phyloP scores from a whole-genome alignment of 2,329 filamentous ascomycete species.

The Leptographium radiaticola region DNA sequence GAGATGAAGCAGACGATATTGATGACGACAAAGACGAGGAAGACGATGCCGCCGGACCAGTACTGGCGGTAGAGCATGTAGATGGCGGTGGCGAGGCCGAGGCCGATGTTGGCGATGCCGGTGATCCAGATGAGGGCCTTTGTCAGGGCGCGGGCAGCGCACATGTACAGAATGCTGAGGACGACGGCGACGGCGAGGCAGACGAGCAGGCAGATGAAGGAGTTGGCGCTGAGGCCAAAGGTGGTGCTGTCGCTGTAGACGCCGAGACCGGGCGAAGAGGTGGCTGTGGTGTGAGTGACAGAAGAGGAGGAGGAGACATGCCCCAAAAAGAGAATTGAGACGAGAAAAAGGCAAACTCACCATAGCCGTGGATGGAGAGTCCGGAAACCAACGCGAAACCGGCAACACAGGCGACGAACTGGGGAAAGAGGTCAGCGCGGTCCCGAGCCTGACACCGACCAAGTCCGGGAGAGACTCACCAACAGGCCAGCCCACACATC shows the following conservation, averaged over 20 bases:
- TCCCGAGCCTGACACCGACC: too few species aligned
- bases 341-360: conserved; percentile 1
- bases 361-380: conserved; percentile 11
- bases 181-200: conserved; percentile 60
- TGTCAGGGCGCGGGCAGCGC: conserved; percentile 61
- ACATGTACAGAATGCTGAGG: conserved; percentile 66
- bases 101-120: conserved; percentile 73
- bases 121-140: conserved; percentile 91
- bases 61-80: conserved; percentile 70
- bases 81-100: conserved; percentile 73
- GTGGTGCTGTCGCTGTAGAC: conserved; percentile 58
- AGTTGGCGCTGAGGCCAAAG: conserved; percentile 66
- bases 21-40: conserved; percentile 70
- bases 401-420: conserved; percentile 16
- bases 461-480: conserved; percentile 26
- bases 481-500: conserved; percentile 81
- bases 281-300: conserved; percentile 1
- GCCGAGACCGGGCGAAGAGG: conserved; percentile 36
- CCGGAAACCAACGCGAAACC: conserved; percentile 9
- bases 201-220: conserved; percentile 73
- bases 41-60: conserved; percentile 77
- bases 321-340: too few species aligned
- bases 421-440: background rate
- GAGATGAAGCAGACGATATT: conserved; percentile 71
- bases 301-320: background rate